Percentiles rank a stretch among this genome's conserved stretches.
phyloP scores from a whole-genome alignment of 345 rosid species.

The Aquilaria malaccensis region DNA sequence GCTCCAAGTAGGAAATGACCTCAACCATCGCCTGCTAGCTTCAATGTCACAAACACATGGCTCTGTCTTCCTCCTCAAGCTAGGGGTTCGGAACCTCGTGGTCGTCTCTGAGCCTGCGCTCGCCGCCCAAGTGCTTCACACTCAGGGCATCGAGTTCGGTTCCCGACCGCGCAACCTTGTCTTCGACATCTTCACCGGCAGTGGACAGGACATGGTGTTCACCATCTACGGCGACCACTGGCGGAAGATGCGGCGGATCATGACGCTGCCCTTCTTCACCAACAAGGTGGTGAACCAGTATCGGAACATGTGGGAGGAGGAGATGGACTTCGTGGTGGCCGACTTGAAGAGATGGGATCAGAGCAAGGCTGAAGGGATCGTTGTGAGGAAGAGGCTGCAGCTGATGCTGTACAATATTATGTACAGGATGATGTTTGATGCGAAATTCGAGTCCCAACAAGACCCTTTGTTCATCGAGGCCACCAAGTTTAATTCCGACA shows the following conservation, averaged over 20 bases:
- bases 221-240: slow-evolving; percentile 58
- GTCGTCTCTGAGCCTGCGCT: slow-evolving; percentile 52
- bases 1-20: slow-evolving; percentile 61
- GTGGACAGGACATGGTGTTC: slow-evolving; percentile 70
- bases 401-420: slow-evolving; percentile 59
- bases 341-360: slow-evolving; percentile 27
- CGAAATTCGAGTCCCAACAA: slow-evolving; percentile 32
- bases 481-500: slow-evolving; percentile 47
- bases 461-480: slow-evolving; percentile 50
- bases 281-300: slow-evolving; percentile 51
- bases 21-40: slow-evolving; percentile 50
- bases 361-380: slow-evolving; percentile 28
- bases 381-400: slow-evolving; percentile 44
- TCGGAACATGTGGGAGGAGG: slow-evolving; percentile 49
- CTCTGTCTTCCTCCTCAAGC: slow-evolving; percentile 39
- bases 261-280: slow-evolving; percentile 62
- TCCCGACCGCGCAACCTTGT: slow-evolving; percentile 58
- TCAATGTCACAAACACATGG: slow-evolving; percentile 38
- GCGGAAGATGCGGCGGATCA: slow-evolving; percentile 61
- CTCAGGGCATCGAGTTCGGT: slow-evolving; percentile 58
- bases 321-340: slow-evolving; percentile 44
- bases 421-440: slow-evolving; percentile 66
- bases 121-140: slow-evolving; percentile 46
- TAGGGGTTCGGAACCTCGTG: slow-evolving; percentile 34
- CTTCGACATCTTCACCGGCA: slow-evolving; percentile 57